A percentile compares a stretch with the other conserved stretches of the same genome.
Evolutionary conservation across 352 stramenopile species (phyloP).

Genomic region (Peronospora farinosa): DNA sequence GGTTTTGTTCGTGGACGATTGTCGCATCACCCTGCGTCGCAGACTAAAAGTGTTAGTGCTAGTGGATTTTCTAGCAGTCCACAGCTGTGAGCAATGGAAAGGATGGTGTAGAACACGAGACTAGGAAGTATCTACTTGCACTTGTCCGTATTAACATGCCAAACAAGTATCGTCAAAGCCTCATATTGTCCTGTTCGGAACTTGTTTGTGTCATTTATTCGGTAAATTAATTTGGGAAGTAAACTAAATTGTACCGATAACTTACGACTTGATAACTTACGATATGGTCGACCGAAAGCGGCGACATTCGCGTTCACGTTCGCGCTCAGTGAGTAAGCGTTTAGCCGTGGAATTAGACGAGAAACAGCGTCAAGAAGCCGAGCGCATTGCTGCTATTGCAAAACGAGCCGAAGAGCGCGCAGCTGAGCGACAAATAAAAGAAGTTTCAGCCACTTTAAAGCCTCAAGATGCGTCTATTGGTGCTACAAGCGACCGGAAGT

Average conservation of each 20-base stretch:
- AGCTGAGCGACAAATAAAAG: slow-evolving; percentile 27
- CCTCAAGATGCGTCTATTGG: slow-evolving; percentile 2
- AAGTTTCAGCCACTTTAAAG: not conserved
- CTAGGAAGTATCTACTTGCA: not conserved
- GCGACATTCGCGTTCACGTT: slow-evolving; percentile 37
- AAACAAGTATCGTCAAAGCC: too few relatives aligned
- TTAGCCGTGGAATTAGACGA: slow-evolving; percentile 17
- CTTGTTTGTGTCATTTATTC: too few relatives aligned
- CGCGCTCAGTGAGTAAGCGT: slow-evolving; percentile 21
- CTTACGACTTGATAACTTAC: not conserved
- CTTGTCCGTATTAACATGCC: not conserved
- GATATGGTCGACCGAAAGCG: slow-evolving; percentile 37
- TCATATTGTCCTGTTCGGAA: too few relatives aligned
- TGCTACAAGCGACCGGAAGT: slow-evolving; percentile 26
- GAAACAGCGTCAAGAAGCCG: slow-evolving; percentile 49
- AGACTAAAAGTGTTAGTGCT: slow-evolving; percentile 15
- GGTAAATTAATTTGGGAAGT: not conserved
- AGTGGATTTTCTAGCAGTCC: slow-evolving; percentile 17
- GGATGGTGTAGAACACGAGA: slow-evolving; percentile 2
- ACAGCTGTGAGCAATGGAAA: slow-evolving; percentile 16
- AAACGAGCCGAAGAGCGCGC: slow-evolving; percentile 63
- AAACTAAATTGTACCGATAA: not conserved
- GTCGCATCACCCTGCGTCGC: slow-evolving; percentile 44
- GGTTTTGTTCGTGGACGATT: slow-evolving; percentile 75
- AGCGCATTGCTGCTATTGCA: slow-evolving; percentile 68